Evolutionary conservation across 495 filamentous ascomycete genomes (phyloP).

Genomic region (Lepraria neglecta): DNA sequence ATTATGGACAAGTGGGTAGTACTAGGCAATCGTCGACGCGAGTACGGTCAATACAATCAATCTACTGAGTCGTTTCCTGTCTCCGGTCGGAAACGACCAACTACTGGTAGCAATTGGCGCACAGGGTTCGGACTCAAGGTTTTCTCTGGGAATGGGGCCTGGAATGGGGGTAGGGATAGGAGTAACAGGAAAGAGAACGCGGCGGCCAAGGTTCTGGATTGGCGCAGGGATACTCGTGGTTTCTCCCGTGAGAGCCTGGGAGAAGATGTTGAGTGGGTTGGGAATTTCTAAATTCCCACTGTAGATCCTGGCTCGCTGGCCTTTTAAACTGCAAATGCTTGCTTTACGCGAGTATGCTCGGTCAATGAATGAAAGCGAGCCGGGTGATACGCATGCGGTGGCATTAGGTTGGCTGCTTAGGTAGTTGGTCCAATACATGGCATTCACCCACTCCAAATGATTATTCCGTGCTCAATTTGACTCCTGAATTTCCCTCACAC

Average conservation of each 20-base stretch:
- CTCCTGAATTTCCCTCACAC: not conserved
- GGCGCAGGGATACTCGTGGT: conserved; percentile 53
- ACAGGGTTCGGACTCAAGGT: conserved; percentile 46
- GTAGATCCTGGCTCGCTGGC: conserved; percentile 29
- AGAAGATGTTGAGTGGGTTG: conserved; percentile 82
- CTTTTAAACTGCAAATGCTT: not conserved
- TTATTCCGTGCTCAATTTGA: not conserved
- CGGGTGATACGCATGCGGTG: conserved; percentile 19
- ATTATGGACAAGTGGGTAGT: conserved; percentile 80
- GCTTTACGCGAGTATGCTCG: not conserved
- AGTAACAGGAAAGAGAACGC: conserved; percentile 42
- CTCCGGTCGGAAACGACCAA: conserved; percentile 34
- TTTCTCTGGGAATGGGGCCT: conserved; percentile 46
- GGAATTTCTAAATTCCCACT: conserved; percentile 64
- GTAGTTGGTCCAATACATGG: conserved; percentile 23
- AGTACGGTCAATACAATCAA: conserved; percentile 52
- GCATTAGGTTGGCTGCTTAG: conserved; percentile 20
- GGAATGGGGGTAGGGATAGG: conserved; percentile 45
- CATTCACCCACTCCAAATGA: conserved; percentile 26
- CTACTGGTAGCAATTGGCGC: conserved; percentile 34
- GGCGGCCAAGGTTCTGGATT: conserved; percentile 44
- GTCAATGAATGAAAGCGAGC: conserved; percentile 10
- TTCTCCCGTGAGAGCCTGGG: conserved; percentile 37
- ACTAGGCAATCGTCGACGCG: conserved; percentile 72
- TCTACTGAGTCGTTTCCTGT: conserved; percentile 35